Base-by-base conservation (phyloP, 805 yeast species). In the Scheffersomyces lignosus region DNA sequence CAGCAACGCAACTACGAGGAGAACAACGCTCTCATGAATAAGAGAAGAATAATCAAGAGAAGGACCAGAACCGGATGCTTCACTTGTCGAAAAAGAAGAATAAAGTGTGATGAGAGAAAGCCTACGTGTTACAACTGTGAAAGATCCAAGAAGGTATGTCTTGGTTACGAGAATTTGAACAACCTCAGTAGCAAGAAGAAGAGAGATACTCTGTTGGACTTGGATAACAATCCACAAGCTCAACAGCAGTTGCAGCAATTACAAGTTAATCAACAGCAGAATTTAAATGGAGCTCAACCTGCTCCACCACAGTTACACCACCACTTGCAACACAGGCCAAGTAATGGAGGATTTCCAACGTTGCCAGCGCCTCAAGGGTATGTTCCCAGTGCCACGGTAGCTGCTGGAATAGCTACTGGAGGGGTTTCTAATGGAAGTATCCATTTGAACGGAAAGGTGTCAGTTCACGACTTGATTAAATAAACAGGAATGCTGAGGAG, bases 51-150 rank as follows among this genome's bases (percentile, higher is more conserved):
- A 43, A 70, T 77, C 42, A 74, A 80, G 49, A 64, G 82, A 31
- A 66, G 90, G 34, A 83, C 89, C 2, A 67, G 85, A 50, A 82
- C 89, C 0, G 91, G 91, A 2, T 83, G 90, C 55, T 58, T 81
- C 38, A 83, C 90, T 1, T 83, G 90, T 54, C 70, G 89, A 23
- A 75, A 78, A 52, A 62, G 88, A 44, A 64, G 89, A 30, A 80
- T 83, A 51, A 83, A 83, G 61, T 83, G 90, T 58, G 90, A 83
- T 58, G 90, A 83, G 62, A 58, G 81, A 33, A 82, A 79, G 49
- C 88, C 89, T 1, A 67, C 72, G 38, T 83, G 90, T 54, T 68
- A 65, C 48, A 83, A 83, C 51, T 83, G 90, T 54, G 81, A 78
- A 47, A 72, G 82, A 38, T 69, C 79, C 16, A 77, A 77, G 51